Evolutionary conservation across 164 flowering plant species (phyloP).

Genomic region (Nelumbo lutea): DNA sequence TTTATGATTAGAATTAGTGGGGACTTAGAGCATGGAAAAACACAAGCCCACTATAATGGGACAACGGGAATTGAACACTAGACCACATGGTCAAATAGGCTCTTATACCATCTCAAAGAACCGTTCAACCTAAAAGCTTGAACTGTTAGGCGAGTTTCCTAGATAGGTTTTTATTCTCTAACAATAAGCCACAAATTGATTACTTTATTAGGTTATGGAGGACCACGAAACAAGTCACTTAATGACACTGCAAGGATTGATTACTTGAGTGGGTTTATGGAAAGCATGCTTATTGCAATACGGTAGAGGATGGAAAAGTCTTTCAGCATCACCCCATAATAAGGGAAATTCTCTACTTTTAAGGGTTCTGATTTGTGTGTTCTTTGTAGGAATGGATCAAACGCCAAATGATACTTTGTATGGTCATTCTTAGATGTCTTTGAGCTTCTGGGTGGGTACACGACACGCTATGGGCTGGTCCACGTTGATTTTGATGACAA

Average conservation of each 20-base stretch:
- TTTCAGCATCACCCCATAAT: not conserved
- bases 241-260: slow-evolving; percentile 23
- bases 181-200: too few relatives aligned
- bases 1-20: too few relatives aligned
- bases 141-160: too few relatives aligned
- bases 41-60: too few relatives aligned
- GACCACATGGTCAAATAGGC: too few relatives aligned
- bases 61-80: too few relatives aligned
- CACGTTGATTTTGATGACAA: slow-evolving; percentile 30
- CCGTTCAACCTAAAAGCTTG: too few relatives aligned
- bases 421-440: slow-evolving; percentile 52
- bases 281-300: slow-evolving; percentile 17
- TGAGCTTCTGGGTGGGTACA: slow-evolving; percentile 36
- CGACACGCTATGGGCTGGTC: slow-evolving; percentile 24
- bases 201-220: not conserved
- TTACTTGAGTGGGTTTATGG: slow-evolving; percentile 6
- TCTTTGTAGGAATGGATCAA: not conserved
- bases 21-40: too few relatives aligned
- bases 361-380: not conserved
- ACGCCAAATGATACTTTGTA: not conserved
- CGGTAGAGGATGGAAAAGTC: slow-evolving; percentile 21
- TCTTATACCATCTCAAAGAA: too few relatives aligned
- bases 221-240: slow-evolving; percentile 16
- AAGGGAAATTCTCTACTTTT: not conserved
- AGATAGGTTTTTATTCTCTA: too few relatives aligned